phyloP scores from a whole-genome alignment of 805 yeast genomes.

The Wickerhamomyces bisporus region DNA sequence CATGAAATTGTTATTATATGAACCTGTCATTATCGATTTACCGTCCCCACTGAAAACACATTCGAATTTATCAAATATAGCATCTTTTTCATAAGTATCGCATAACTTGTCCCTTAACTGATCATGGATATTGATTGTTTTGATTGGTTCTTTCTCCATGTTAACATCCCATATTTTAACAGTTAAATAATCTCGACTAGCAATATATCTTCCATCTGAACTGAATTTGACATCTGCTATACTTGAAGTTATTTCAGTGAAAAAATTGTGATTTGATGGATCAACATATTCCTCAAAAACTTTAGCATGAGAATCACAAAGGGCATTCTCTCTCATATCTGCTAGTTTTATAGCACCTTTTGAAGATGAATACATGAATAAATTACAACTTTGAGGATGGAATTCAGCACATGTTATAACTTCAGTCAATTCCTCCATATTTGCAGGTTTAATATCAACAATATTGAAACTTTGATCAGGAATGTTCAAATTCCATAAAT shows the following conservation, averaged over 20 bases:
- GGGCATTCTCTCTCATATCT: slow-evolving; percentile 93
- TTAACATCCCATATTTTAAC: slow-evolving; percentile 97
- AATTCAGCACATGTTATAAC: slow-evolving; percentile 96
- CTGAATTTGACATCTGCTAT: slow-evolving; percentile 92
- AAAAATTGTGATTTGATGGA: slow-evolving; percentile 89
- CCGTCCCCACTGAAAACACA: slow-evolving; percentile 93
- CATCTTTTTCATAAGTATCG: slow-evolving; percentile 97
- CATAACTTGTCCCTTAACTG: slow-evolving; percentile 88
- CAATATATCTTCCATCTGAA: slow-evolving; percentile 88
- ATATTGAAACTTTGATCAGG: slow-evolving; percentile 95
- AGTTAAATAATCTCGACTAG: slow-evolving; percentile 95
- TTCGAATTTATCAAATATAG: slow-evolving; percentile 97
- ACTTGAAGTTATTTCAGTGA: slow-evolving; percentile 93
- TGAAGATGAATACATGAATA: slow-evolving; percentile 91
- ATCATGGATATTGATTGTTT: slow-evolving; percentile 93
- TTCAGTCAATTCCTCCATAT: slow-evolving; percentile 98
- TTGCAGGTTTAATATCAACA: slow-evolving; percentile 95
- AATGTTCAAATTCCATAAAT: slow-evolving; percentile 90
- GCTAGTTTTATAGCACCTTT: slow-evolving; percentile 94
- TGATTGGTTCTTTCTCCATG: slow-evolving; percentile 93
- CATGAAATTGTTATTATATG: slow-evolving; percentile 95
- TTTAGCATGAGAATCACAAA: slow-evolving; percentile 86
- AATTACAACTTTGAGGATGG: slow-evolving; percentile 88
- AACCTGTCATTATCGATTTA: slow-evolving; percentile 90
- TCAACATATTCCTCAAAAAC: slow-evolving; percentile 91